Conservation (phyloP, 495 filamentous ascomycete species). For the Penicillium steckii region DNA sequence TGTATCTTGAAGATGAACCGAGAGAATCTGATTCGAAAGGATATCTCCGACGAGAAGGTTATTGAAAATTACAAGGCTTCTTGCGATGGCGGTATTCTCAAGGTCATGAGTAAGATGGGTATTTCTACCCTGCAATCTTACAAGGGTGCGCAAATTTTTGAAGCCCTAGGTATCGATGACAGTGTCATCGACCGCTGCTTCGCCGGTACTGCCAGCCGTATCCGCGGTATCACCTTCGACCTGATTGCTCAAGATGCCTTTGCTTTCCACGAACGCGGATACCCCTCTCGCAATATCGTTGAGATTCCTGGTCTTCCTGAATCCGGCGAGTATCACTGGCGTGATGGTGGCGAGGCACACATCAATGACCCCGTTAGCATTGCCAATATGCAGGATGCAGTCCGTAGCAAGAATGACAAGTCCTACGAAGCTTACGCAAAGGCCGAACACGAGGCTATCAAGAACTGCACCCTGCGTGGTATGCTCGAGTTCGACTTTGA, state of each 20-base stretch:
- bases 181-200: slow-evolving; percentile 96
- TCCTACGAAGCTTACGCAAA: slow-evolving; percentile 98
- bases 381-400: slow-evolving; percentile 97
- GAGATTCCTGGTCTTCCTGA: slow-evolving; percentile 84
- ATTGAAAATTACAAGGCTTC: slow-evolving; percentile 98
- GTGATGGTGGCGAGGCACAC: slow-evolving; percentile 97
- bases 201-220: slow-evolving; percentile 90
- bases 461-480: slow-evolving; percentile 93
- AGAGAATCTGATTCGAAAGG: slow-evolving; percentile 90
- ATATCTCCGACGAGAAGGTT: slow-evolving; percentile 77
- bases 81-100: slow-evolving; percentile 95
- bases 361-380: slow-evolving; percentile 95
- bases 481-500: slow-evolving; percentile 98
- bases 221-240: slow-evolving; percentile 94
- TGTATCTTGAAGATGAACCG: slow-evolving; percentile 99
- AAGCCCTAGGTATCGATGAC: slow-evolving; percentile 97
- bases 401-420: slow-evolving; percentile 98
- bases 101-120: slow-evolving; percentile 99
- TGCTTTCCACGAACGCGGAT: slow-evolving; percentile 94
- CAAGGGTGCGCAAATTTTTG: slow-evolving; percentile 99
- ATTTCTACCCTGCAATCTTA: slow-evolving; percentile 98
- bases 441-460: slow-evolving; percentile 95
- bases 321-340: slow-evolving; percentile 99
- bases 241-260: slow-evolving; percentile 96
- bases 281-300: slow-evolving; percentile 77